These are phyloP conservation scores for Lactarius sanguifluus DNA, from an alignment of 768 basidiomycete species.

Conservation along the genomic window DNA sequence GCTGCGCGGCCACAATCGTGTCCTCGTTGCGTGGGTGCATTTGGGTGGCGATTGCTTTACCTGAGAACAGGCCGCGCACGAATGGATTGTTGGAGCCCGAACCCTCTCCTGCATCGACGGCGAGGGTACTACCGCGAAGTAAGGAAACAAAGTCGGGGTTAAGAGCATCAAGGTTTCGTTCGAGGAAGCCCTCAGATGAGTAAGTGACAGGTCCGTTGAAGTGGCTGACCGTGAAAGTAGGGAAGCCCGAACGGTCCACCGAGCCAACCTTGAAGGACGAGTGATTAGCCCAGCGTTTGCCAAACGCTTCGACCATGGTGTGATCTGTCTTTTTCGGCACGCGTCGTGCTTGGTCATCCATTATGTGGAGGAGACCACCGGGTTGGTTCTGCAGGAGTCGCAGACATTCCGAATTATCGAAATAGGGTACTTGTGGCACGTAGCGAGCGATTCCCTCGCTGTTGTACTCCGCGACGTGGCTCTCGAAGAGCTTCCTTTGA, in stretches of 20 bases:
- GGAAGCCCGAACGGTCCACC: slow-evolving; percentile 72
- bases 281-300: slow-evolving; percentile 94
- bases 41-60: slow-evolving; percentile 87
- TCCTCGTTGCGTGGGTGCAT: slow-evolving; percentile 92
- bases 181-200: slow-evolving; percentile 86
- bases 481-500: slow-evolving; percentile 77
- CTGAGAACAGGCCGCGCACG: slow-evolving; percentile 85
- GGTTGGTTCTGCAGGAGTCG: slow-evolving; percentile 82
- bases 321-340: slow-evolving; percentile 88
- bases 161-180: slow-evolving; percentile 83
- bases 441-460: slow-evolving; percentile 74
- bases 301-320: slow-evolving; percentile 92
- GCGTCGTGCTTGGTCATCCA: slow-evolving; percentile 93
- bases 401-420: slow-evolving; percentile 89
- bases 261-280: slow-evolving; percentile 83
- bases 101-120: slow-evolving; percentile 51
- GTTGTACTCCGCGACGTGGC: slow-evolving; percentile 77
- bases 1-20: slow-evolving; percentile 92
- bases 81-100: slow-evolving; percentile 88
- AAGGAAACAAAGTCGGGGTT: slow-evolving; percentile 93
- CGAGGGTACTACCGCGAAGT: slow-evolving; percentile 57
- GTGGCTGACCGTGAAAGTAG: slow-evolving; percentile 89
- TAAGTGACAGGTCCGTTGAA: slow-evolving; percentile 92
- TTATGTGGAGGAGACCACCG: slow-evolving; percentile 93
- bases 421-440: slow-evolving; percentile 73